Evolutionary conservation across 495 filamentous ascomycete genomes (phyloP), one percentile per base, ranked within the genome.

Genomic region (Cairneyella variabilis): DNA sequence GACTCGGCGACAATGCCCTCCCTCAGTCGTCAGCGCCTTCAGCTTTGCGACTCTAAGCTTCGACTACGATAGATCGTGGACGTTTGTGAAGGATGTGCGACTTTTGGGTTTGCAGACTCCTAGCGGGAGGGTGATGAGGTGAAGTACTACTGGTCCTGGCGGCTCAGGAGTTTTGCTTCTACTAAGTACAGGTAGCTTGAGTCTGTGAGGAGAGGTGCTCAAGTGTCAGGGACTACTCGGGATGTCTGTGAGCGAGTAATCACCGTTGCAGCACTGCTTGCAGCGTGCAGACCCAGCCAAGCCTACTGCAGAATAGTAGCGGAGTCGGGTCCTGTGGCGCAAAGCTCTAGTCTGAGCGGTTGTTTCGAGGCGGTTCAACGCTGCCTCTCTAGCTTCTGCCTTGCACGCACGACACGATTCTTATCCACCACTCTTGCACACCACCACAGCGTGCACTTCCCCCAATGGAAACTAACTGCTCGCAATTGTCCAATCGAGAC

Each of bases 61-160:
- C 30, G 17, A 41, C 26, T 32, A 22, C 30, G 50, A 30, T 34
- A 45, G 17, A 4, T 23, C 21, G 39, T 39, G 28, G 30, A 57
- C 54, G 54, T 51, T 57, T 44, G n/a, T 26, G 26, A 20, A 47
- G 30, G 46, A 48, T 25, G 48, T 51, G 22, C 36, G 37, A 22
- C n/a, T n/a, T n/a, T n/a, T n/a, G n/a, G n/a, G n/a, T n/a, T n/a
- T n/a, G n/a, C n/a, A n/a, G n/a, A n/a, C n/a, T n/a, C n/a, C n/a
- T n/a, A n/a, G n/a, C n/a, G n/a, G n/a, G n/a, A n/a, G n/a, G n/a
- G n/a, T n/a, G n/a, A n/a, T n/a, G n/a, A n/a, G n/a, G n/a, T n/a
- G n/a, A n/a, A n/a, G n/a, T n/a, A n/a, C n/a, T n/a, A n/a, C n/a
- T n/a, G n/a, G n/a, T n/a, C n/a, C n/a, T n/a, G n/a, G n/a, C n/a